Base-by-base conservation (phyloP, 495 filamentous ascomycete genomes). In the Apodospora peruviana region DNA sequence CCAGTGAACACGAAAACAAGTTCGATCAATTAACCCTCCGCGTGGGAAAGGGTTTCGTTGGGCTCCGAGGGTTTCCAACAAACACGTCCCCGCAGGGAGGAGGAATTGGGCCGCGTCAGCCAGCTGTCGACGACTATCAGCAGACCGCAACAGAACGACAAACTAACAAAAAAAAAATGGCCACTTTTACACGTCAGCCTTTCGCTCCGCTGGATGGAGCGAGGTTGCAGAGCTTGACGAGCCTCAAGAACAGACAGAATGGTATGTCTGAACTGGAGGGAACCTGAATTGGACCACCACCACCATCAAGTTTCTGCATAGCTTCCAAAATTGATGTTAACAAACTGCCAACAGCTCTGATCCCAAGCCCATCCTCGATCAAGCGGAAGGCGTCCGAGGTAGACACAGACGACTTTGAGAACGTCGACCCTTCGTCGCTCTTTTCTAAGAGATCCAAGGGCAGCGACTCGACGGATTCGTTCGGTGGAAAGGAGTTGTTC, bases 371-470 rank as follows among this genome's bases (percentile, higher is more conserved):
- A 16, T 52, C 70, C 16, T 56, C 72, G 4, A 51, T 50, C 24
- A 77, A 77, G 63, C 64, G 74, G 24, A 77, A 77, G 52, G 72
- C 68, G 14, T 48, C 64, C 37, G 72, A 75, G 35, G 65, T 67
- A 2, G 70, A 79, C 24, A 72, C 78, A 16, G 70, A 73, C 46
- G 81, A 95, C 61, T 66, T 75, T 7, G 90, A 96, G 72, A 96
- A 95, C 58, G 75, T 94, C 52, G 88, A 91, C 57, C 90, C 90
- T 0, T 50, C 40, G 19, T 5, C 69, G 20, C 60, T 78, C 47
- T 81, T 82, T 58, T 77, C 88, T 20, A 85, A 87, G 72, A 69
- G 81, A 48, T 71, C 79, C 17, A 95, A 94, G 70, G 80, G 78
- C 42, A 72, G 73, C 42, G 75, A 76, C 52, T 60, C 40, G 34